phyloP scores from a whole-genome alignment of 192 early-diverging fungal species.

The Entomortierella chlamydospora region DNA sequence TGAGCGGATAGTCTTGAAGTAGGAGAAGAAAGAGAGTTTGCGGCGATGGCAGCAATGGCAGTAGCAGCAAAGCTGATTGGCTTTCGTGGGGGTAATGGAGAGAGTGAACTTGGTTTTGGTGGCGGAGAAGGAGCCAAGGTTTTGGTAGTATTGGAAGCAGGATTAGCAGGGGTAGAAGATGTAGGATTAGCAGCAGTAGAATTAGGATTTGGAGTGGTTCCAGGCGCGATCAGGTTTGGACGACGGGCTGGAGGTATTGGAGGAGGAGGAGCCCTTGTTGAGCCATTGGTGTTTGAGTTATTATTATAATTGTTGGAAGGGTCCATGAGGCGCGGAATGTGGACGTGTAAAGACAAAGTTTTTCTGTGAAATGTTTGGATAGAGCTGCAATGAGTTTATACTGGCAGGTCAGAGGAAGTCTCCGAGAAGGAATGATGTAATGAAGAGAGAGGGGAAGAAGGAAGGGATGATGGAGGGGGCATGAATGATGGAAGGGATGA shows the following conservation, averaged over 20 bases:
- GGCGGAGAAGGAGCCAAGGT: constrained; percentile 38
- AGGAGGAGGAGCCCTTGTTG: constrained; percentile 32
- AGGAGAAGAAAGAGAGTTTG: constrained; percentile 22
- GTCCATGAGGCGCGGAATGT: constrained; percentile 6
- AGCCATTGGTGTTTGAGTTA: no score
- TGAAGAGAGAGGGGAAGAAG: not conserved
- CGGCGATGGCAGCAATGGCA: constrained; percentile 34
- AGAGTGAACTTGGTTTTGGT: constrained; percentile 35
- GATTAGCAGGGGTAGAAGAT: not conserved
- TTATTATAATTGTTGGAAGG: not conserved
- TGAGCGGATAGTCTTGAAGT: constrained; percentile 20
- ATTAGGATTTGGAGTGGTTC: not conserved
- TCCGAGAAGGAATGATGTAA: no score
- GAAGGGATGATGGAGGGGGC: not conserved
- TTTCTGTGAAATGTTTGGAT: no score
- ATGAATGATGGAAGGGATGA: not conserved
- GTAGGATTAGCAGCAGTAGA: not conserved
- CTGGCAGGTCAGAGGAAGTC: no score
- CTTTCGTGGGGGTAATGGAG: constrained; percentile 32
- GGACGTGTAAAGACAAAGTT: not conserved
- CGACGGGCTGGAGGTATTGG: constrained; percentile 46
- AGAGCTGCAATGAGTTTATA: no score
- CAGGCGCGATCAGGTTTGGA: constrained; percentile 19
- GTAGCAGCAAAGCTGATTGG: constrained; percentile 31
- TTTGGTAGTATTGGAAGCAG: not conserved